A percentile compares a stretch with the other conserved stretches of the same genome.
Evolutionary conservation across 306 rosid genomes (phyloP).

Genomic region (Inga leiocalycina): DNA sequence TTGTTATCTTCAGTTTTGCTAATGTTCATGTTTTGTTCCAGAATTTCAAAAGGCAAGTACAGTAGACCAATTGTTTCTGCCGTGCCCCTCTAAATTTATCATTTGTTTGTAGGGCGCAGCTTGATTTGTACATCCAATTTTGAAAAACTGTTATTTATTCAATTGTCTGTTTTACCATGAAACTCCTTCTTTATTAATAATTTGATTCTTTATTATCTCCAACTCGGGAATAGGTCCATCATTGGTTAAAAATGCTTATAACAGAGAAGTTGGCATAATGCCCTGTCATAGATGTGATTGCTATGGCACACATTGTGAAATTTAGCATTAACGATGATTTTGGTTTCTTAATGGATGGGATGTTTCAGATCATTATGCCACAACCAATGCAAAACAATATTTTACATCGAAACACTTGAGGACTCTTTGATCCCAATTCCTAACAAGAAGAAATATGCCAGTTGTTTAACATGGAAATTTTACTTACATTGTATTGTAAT

Average conservation of each 20-base stretch:
- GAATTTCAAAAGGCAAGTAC: conserved; percentile 86
- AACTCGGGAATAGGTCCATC: neutral
- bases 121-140: conserved; percentile 47
- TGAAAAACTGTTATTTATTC: conserved; percentile 32
- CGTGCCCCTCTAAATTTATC: conserved; percentile 54
- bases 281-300: neutral
- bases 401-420: neutral
- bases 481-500: conserved; percentile 33
- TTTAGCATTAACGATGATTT: neutral
- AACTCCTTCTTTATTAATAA: conserved; percentile 18
- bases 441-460: conserved; percentile 11
- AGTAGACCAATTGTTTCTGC: conserved; percentile 78
- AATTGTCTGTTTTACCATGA: conserved; percentile 31
- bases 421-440: neutral
- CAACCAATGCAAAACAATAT: neutral
- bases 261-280: neutral
- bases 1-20: conserved; percentile 82
- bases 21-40: conserved; percentile 97
- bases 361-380: neutral
- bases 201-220: conserved; percentile 42
- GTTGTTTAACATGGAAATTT: conserved; percentile 5
- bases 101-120: conserved; percentile 15
- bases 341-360: neutral
- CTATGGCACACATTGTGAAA: neutral
- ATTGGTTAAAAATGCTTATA: neutral